These are phyloP conservation scores for Leavenworthia alabamica DNA, from an alignment of 345 rosid species.

Conservation along the genomic window DNA sequence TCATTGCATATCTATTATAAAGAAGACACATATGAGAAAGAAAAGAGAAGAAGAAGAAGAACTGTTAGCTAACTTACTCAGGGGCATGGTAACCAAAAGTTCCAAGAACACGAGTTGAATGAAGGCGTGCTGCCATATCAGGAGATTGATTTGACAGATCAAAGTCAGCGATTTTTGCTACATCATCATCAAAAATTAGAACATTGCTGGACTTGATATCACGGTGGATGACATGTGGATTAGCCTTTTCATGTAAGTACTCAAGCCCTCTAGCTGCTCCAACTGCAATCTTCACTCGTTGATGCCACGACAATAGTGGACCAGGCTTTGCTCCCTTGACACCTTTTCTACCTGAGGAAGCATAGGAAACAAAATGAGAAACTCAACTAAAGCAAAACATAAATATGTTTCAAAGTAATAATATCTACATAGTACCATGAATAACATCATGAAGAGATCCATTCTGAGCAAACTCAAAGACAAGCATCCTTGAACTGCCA, in stretches of 20 bases:
- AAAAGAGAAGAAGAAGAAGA: slow-evolving; percentile 24
- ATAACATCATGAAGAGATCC: slow-evolving; percentile 76
- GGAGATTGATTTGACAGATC: slow-evolving; percentile 71
- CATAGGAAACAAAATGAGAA: neutral
- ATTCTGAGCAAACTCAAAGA: slow-evolving; percentile 62
- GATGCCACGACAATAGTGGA: slow-evolving; percentile 59
- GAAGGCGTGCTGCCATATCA: slow-evolving; percentile 71
- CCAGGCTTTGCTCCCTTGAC: slow-evolving; percentile 68
- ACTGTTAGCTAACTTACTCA: slow-evolving; percentile 44
- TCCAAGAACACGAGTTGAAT: slow-evolving; percentile 67
- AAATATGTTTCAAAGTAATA: neutral
- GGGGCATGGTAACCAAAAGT: slow-evolving; percentile 74
- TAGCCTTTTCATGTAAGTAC: slow-evolving; percentile 55
- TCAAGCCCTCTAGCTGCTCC: slow-evolving; percentile 70
- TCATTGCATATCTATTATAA: slow-evolving; percentile 69
- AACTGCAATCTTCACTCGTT: slow-evolving; percentile 59
- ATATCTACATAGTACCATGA: slow-evolving; percentile 39
- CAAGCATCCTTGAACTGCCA: slow-evolving; percentile 55
- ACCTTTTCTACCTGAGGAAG: slow-evolving; percentile 54
- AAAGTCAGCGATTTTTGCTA: slow-evolving; percentile 61
- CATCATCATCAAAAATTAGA: slow-evolving; percentile 56
- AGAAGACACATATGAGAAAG: neutral
- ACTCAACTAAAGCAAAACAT: neutral
- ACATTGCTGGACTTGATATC: slow-evolving; percentile 70
- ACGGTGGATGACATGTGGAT: slow-evolving; percentile 51